These are phyloP conservation scores for Colletotrichum sp. DNA, from an alignment of 2,329 filamentous ascomycete genomes.

Conservation along the genomic window DNA sequence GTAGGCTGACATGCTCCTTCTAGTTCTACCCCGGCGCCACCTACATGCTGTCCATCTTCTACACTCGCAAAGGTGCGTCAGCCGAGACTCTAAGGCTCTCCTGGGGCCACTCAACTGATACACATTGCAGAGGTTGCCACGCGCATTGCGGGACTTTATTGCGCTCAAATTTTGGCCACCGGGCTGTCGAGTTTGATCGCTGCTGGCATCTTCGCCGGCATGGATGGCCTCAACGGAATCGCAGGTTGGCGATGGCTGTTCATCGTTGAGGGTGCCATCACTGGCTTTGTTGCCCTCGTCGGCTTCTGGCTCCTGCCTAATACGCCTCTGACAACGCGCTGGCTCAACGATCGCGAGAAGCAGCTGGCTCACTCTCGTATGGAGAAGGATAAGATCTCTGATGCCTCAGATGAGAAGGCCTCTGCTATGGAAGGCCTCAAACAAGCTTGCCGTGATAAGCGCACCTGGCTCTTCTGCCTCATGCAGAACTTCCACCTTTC, in stretches of 20 bases:
- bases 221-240: constrained; percentile 60
- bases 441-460: constrained; percentile 52
- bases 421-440: constrained; percentile 52
- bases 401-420: constrained; percentile 38
- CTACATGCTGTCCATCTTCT: constrained; percentile 38
- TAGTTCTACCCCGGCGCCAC: constrained; percentile 43
- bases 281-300: constrained; percentile 63
- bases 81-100: neutral
- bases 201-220: constrained; percentile 64
- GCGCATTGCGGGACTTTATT: constrained; percentile 62
- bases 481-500: constrained; percentile 63
- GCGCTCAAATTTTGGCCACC: constrained; percentile 69
- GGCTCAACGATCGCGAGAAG: constrained; percentile 51
- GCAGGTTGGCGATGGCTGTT: constrained; percentile 69
- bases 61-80: constrained; percentile 32
- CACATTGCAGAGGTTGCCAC: constrained; percentile 58
- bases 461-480: constrained; percentile 57
- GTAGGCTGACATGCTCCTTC: neutral
- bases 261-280: constrained; percentile 64
- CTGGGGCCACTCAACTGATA: neutral
- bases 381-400: constrained; percentile 56
- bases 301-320: constrained; percentile 62
- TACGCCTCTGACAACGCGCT: constrained; percentile 43
- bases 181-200: constrained; percentile 72
- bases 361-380: constrained; percentile 52